Evolutionary conservation across 495 filamentous ascomycete genomes (phyloP).

Genomic region (Podospora appendiculata): DNA sequence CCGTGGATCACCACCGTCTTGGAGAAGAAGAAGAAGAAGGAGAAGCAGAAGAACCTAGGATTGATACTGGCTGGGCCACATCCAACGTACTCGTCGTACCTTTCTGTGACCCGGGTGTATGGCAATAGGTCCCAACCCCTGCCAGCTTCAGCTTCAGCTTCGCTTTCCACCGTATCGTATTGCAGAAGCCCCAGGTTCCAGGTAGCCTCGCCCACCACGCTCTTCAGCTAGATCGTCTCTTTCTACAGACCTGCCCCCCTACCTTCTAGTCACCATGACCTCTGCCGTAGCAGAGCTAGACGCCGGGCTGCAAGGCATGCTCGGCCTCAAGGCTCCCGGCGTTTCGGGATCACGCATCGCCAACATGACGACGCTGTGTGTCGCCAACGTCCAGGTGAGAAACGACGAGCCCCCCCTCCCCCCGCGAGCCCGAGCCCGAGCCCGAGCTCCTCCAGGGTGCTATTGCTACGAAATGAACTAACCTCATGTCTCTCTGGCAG

Average conservation of each 20-base stretch:
- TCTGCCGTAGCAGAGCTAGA: constrained; percentile 87
- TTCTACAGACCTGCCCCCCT: background rate
- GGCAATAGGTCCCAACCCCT: constrained; percentile 14
- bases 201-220: background rate
- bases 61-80: constrained; percentile 3
- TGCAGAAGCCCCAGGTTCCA: constrained; percentile 1
- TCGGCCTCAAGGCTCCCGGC: constrained; percentile 81
- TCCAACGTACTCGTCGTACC: constrained; percentile 7
- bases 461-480: constrained; percentile 28
- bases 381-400: constrained; percentile 89
- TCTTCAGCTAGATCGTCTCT: background rate
- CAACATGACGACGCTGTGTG: constrained; percentile 76
- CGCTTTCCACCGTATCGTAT: constrained; percentile 9
- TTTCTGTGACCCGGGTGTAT: constrained; percentile 19
- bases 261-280: constrained; percentile 47
- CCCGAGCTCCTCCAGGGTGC: too few relatives aligned
- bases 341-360: constrained; percentile 86
- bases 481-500: constrained; percentile 37
- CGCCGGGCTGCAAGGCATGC: constrained; percentile 82
- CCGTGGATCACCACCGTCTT: constrained; percentile 8
- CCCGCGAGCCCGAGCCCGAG: too few relatives aligned
- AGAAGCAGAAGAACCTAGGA: background rate
- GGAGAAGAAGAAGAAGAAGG: constrained; percentile 1
- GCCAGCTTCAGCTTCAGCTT: constrained; percentile 1
- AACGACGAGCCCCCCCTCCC: background rate